A percentile compares a stretch with the other conserved stretches of the same genome.
These are phyloP conservation scores for Phytopythium oedochilum DNA, from an alignment of 352 stramenopile species.

Conservation along the genomic window DNA sequence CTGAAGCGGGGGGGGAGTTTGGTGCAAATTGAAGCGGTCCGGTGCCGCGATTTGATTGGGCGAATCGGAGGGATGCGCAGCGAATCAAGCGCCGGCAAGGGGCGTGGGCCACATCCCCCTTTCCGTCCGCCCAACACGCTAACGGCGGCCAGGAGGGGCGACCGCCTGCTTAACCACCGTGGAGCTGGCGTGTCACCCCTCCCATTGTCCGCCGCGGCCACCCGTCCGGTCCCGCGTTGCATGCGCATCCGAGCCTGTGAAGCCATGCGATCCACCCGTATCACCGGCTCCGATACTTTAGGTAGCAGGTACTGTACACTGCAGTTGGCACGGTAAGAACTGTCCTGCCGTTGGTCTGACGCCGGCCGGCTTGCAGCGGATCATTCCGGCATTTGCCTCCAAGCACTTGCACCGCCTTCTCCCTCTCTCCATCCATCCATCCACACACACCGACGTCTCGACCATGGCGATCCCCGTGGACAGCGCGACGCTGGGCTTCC, in stretches of 20 bases:
- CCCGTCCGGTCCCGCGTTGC: not conserved
- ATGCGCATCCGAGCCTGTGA: not conserved
- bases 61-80: not conserved
- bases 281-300: no score
- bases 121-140: constrained; percentile 9
- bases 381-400: constrained; percentile 68
- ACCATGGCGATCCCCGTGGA: constrained; percentile 49
- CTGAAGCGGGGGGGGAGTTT: no score
- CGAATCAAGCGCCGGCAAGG: constrained; percentile 40
- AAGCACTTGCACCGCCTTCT: constrained; percentile 25
- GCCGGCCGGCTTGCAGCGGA: not conserved
- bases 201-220: not conserved
- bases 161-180: not conserved
- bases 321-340: no score
- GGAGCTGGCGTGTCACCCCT: constrained; percentile 18
- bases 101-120: constrained; percentile 41
- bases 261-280: constrained; percentile 8
- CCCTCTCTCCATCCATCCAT: constrained; percentile 12
- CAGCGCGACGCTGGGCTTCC: constrained; percentile 86
- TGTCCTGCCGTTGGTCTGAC: not conserved
- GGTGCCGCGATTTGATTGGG: constrained; percentile 29
- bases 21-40: not conserved
- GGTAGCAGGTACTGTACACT: no score
- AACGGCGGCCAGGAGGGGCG: constrained; percentile 1
- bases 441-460: constrained; percentile 1